These are phyloP conservation scores for Lichtheimia hyalospora DNA, from an alignment of 371 early-diverging fungal genomes.

Conservation along the genomic window DNA sequence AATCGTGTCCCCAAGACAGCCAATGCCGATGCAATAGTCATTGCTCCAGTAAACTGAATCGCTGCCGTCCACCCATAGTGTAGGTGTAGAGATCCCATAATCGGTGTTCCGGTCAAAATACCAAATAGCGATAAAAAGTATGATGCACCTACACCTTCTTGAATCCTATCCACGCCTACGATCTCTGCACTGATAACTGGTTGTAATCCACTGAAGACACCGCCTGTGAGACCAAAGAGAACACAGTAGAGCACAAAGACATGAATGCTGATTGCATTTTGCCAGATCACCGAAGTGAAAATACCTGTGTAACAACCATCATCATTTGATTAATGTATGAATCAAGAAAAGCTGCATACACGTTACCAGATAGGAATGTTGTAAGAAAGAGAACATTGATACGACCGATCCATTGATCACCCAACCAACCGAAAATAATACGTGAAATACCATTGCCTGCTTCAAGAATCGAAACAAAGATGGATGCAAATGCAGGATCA, in stretches of 20 bases:
- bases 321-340: no score
- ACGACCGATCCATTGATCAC: no score
- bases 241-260: conserved; percentile 21
- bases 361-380: no score
- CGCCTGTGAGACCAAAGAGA: conserved; percentile 53
- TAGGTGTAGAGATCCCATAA: conserved; percentile 43
- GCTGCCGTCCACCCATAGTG: conserved; percentile 39
- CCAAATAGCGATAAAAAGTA: conserved; percentile 7
- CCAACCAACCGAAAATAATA: no score
- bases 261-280: conserved; percentile 50
- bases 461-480: no score
- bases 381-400: no score
- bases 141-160: conserved; percentile 27
- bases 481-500: no score
- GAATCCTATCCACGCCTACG: conserved; percentile 44
- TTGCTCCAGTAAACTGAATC: conserved; percentile 47
- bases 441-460: no score
- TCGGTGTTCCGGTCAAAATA: conserved; percentile 41
- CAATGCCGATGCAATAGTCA: conserved; percentile 16
- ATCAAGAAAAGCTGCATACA: no score
- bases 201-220: conserved; percentile 49
- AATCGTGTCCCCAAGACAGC: not conserved
- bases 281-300: conserved; percentile 62
- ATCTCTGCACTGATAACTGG: conserved; percentile 52
- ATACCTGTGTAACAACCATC: no score